Percentiles rank a stretch among this genome's conserved stretches.
phyloP scores from a whole-genome alignment of 371 early-diverging fungal species.

The Vavraia culicis region DNA sequence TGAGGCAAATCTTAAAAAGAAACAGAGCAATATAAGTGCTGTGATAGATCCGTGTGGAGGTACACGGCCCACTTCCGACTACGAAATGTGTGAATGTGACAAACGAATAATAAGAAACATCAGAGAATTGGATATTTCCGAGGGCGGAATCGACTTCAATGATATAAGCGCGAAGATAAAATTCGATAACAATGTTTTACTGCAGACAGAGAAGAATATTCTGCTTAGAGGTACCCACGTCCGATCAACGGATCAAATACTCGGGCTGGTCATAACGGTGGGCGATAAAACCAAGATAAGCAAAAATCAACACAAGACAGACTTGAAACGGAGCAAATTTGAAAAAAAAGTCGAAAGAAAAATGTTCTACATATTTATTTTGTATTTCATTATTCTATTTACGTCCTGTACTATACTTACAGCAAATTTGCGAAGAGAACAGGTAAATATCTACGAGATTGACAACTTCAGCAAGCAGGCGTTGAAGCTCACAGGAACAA shows the following conservation, averaged over 20 bases:
- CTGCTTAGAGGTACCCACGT: conserved; percentile 65
- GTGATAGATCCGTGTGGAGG: not conserved
- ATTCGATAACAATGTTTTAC: not conserved
- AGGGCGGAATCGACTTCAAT: not conserved
- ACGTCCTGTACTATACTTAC: conserved; percentile 25
- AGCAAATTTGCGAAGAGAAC: conserved; percentile 18
- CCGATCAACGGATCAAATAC: conserved; percentile 61
- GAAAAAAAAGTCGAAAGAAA: conserved; percentile 18
- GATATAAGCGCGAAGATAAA: not conserved
- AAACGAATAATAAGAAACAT: conserved; percentile 7
- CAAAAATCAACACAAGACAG: conserved; percentile 55
- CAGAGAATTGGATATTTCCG: conserved; percentile 1
- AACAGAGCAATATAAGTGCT: not conserved
- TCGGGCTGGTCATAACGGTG: conserved; percentile 60
- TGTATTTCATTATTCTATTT: conserved; percentile 37
- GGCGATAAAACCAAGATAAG: conserved; percentile 67
- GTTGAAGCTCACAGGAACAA: conserved; percentile 32
- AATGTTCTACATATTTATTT: conserved; percentile 22
- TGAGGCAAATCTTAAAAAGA: conserved; percentile 65
- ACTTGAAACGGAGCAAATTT: conserved; percentile 23
- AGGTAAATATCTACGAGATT: conserved; percentile 13
- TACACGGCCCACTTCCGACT: not conserved
- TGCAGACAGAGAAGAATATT: conserved; percentile 50
- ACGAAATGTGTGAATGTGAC: conserved; percentile 6
- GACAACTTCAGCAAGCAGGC: conserved; percentile 4